Conservation (phyloP, 176 grass and related monocot species). For the Phoenix dactylifera region DNA sequence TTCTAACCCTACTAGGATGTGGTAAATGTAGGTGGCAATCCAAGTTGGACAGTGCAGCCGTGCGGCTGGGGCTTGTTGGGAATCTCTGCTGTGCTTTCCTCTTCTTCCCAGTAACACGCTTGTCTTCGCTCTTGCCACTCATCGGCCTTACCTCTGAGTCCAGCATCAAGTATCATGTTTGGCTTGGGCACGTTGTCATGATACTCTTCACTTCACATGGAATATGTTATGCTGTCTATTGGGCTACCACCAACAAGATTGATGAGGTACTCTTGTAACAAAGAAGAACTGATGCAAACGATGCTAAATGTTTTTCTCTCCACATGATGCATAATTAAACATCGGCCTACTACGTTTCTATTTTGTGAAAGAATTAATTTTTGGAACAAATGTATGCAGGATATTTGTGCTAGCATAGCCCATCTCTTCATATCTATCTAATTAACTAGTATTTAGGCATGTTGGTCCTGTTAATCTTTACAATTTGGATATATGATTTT, state of each 20-base stretch:
- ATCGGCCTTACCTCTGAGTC: constrained; percentile 52
- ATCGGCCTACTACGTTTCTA: no score
- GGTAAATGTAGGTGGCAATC: constrained; percentile 38
- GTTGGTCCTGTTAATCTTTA: no score
- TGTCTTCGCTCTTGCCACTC: constrained; percentile 36
- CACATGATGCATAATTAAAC: background rate
- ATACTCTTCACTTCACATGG: constrained; percentile 34
- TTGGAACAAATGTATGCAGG: no score
- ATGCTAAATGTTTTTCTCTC: background rate
- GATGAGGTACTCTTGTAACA: constrained; percentile 23
- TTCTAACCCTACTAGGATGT: no score
- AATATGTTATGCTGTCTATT: constrained; percentile 26
- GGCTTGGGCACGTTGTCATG: constrained; percentile 44
- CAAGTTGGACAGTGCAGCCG: constrained; percentile 22
- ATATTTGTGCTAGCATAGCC: no score
- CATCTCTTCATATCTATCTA: no score
- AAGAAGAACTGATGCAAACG: background rate
- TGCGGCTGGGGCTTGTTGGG: constrained; percentile 27
- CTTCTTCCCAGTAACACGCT: constrained; percentile 37
- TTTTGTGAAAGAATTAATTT: no score
- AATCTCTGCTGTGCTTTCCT: constrained; percentile 44
- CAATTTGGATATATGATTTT: no score
- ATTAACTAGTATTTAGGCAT: no score
- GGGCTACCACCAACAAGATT: constrained; percentile 38
- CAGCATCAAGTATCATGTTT: constrained; percentile 63